Percentiles rank a stretch among this genome's conserved stretches.
These are phyloP conservation scores for Nemania sp. DNA, from an alignment of 2,329 filamentous ascomycete species.

Conservation along the genomic window DNA sequence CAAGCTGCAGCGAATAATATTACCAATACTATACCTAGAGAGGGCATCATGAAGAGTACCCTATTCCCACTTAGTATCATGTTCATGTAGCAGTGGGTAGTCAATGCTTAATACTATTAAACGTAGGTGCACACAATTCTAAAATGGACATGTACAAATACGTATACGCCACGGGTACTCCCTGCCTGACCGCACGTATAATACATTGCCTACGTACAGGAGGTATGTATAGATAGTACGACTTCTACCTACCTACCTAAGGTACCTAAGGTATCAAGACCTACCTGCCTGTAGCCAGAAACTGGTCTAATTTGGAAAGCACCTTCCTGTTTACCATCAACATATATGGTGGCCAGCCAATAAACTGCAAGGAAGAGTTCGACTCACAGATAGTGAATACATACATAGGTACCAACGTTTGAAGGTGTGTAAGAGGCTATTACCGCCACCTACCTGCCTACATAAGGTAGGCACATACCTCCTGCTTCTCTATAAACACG, in stretches of 20 bases:
- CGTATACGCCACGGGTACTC: not conserved
- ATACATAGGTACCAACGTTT: not conserved
- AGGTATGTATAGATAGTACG: too few relatives aligned
- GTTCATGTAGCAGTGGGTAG: too few relatives aligned
- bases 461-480: conserved; percentile 3
- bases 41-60: not conserved
- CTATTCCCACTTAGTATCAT: too few relatives aligned
- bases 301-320: not conserved
- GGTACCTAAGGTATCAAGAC: too few relatives aligned
- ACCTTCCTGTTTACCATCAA: conserved; percentile 2
- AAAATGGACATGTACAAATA: too few relatives aligned
- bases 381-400: not conserved
- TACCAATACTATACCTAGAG: not conserved
- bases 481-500: conserved; percentile 5
- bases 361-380: conserved; percentile 8
- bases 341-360: not conserved
- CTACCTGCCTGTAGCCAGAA: not conserved
- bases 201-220: not conserved
- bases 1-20: not conserved
- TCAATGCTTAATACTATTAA: too few relatives aligned
- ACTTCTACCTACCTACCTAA: too few relatives aligned
- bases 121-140: too few relatives aligned
- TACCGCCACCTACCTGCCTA: not conserved
- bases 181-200: not conserved
- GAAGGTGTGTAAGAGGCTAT: too few relatives aligned